Conservation (phyloP, 148 eudicot genomes). For the Salicornia ramosissima region DNA sequence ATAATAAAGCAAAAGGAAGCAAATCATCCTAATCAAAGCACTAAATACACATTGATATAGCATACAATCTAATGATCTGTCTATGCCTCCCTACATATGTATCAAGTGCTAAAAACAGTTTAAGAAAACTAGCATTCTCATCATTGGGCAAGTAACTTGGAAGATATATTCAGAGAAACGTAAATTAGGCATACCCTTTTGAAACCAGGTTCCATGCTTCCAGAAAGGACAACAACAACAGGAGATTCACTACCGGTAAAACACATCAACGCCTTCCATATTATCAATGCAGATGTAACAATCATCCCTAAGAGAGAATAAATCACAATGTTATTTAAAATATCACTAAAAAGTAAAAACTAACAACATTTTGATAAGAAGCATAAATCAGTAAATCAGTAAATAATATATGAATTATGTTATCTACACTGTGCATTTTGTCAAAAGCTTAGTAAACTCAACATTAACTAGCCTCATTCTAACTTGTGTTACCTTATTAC, state of each 20-base stretch:
- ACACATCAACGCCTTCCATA: constrained; percentile 78
- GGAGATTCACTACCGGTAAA: constrained; percentile 78
- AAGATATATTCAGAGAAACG: neutral
- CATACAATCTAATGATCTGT: neutral
- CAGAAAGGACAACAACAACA: constrained; percentile 79
- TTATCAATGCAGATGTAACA: constrained; percentile 61
- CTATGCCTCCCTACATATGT: neutral
- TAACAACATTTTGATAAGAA: neutral
- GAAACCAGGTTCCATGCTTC: constrained; percentile 90
- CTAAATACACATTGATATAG: neutral
- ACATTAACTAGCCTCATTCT: neutral
- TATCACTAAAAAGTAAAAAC: too few relatives aligned
- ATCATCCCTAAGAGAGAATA: constrained; percentile 50
- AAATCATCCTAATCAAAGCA: neutral
- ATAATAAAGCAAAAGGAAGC: neutral
- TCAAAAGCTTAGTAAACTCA: neutral
- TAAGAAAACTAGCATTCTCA: neutral
- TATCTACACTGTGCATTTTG: neutral
- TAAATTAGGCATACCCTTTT: constrained; percentile 31
- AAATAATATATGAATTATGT: too few relatives aligned
- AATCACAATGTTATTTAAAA: neutral
- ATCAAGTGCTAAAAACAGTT: neutral
- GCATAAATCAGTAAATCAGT: neutral
- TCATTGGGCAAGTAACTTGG: neutral
- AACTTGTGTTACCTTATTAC: too few relatives aligned